phyloP scores from a whole-genome alignment of 345 rosid genomes.

The Angophora floribunda region DNA sequence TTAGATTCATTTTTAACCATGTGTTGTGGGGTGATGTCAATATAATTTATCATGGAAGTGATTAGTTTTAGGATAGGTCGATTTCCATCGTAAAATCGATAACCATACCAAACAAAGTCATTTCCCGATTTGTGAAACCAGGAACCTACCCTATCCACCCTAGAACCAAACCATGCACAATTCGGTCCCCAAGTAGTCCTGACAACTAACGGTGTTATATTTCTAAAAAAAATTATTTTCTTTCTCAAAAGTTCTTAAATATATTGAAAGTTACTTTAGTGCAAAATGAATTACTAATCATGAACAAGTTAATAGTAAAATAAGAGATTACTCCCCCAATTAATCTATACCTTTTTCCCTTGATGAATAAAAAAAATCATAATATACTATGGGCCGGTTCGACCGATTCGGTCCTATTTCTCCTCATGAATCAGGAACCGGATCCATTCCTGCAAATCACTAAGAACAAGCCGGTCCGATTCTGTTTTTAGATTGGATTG shows the following conservation, averaged over 20 bases:
- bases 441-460: neutral
- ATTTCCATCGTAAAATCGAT: neutral
- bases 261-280: neutral
- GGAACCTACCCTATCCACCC: neutral
- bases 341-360: neutral
- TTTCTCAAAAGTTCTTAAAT: neutral
- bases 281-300: neutral
- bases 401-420: rapidly evolving
- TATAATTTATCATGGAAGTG: neutral
- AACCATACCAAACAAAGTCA: rapidly evolving
- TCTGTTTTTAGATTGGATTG: rapidly evolving
- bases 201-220: rapidly evolving
- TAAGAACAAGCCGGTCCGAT: neutral
- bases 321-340: neutral
- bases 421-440: neutral
- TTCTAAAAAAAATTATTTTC: neutral
- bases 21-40: neutral
- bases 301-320: neutral
- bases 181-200: neutral
- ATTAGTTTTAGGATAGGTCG: rapidly evolving
- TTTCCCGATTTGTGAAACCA: neutral
- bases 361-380: neutral
- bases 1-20: neutral
- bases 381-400: neutral
- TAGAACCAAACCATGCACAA: rapidly evolving